Percentiles rank a stretch among this genome's conserved stretches.
Evolutionary conservation across 1,284 basidiomycete genomes (phyloP).

Genomic region (Serendipita sp.): DNA sequence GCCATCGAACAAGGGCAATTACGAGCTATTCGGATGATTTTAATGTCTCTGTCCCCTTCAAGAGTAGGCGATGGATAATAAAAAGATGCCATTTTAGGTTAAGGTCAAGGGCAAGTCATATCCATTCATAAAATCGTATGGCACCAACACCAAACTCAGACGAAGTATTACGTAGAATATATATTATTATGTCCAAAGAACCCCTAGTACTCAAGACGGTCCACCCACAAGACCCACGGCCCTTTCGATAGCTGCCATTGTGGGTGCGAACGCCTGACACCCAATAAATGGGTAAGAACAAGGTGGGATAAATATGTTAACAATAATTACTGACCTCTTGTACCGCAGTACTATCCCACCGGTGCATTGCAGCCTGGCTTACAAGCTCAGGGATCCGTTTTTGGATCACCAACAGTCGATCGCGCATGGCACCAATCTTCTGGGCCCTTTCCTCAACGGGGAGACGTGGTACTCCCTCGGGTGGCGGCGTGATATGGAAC

Average conservation of each 20-base stretch:
- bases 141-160: not conserved
- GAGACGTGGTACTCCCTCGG: conserved; percentile 38
- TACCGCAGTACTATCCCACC: conserved; percentile 49
- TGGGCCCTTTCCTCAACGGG: conserved; percentile 40
- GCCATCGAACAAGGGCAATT: conserved; percentile 55
- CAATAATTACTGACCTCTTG: conserved; percentile 39
- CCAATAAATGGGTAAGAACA: not conserved
- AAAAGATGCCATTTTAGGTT: not conserved
- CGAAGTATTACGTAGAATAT: not conserved
- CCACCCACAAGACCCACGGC: conserved; percentile 39
- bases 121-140: not conserved
- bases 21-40: conserved; percentile 35
- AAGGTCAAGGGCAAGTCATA: not conserved
- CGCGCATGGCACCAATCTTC: conserved; percentile 74
- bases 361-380: conserved; percentile 42
- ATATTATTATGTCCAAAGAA: not conserved
- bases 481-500: conserved; percentile 72
- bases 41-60: conserved; percentile 3
- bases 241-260: conserved; percentile 62
- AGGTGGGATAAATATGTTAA: not conserved
- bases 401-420: conserved; percentile 61
- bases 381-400: conserved; percentile 72
- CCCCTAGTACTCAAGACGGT: not conserved
- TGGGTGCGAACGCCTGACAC: conserved; percentile 62
- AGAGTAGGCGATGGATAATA: not conserved